Conservation (phyloP, 2,329 filamentous ascomycete species). For the Xylaria digitata region DNA sequence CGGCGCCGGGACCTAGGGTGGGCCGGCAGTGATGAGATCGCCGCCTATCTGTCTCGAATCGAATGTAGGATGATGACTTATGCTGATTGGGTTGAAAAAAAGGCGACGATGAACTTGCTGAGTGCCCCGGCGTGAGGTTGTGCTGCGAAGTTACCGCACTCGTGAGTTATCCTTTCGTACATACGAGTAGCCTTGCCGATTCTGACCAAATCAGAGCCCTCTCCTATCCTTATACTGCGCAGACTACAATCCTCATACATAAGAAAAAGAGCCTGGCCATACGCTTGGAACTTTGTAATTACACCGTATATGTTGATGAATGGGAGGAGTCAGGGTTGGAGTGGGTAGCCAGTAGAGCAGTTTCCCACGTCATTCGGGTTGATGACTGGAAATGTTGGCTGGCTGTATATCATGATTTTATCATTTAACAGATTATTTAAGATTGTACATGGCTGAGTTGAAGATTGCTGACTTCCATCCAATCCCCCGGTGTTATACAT, state of each 20-base stretch:
- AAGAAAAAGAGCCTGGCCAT: not conserved
- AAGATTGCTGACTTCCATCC: constrained; percentile 23
- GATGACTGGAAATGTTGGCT: not conserved
- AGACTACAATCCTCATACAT: constrained; percentile 34
- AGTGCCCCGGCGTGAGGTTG: constrained; percentile 48
- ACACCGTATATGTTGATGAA: not conserved
- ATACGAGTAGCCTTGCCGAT: not conserved
- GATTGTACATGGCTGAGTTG: constrained; percentile 30
- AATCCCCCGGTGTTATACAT: constrained; percentile 32
- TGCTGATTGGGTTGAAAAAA: constrained; percentile 30
- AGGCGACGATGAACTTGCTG: constrained; percentile 42
- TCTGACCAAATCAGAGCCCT: constrained; percentile 44
- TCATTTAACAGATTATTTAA: constrained; percentile 17
- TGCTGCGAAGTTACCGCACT: constrained; percentile 50
- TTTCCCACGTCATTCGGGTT: constrained; percentile 2
- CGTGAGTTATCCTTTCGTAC: constrained; percentile 41
- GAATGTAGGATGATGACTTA: not conserved
- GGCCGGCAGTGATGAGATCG: not conserved
- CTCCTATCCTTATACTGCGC: constrained; percentile 47
- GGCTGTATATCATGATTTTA: constrained; percentile 14
- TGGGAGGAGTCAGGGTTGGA: not conserved
- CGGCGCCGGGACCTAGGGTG: not conserved
- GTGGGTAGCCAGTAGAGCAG: not conserved
- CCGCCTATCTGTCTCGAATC: not conserved
- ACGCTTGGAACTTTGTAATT: not conserved